A percentile compares a stretch with the other conserved stretches of the same genome.
These are phyloP conservation scores for Leccinellum albellum DNA, from an alignment of 768 basidiomycete genomes.

Conservation along the genomic window DNA sequence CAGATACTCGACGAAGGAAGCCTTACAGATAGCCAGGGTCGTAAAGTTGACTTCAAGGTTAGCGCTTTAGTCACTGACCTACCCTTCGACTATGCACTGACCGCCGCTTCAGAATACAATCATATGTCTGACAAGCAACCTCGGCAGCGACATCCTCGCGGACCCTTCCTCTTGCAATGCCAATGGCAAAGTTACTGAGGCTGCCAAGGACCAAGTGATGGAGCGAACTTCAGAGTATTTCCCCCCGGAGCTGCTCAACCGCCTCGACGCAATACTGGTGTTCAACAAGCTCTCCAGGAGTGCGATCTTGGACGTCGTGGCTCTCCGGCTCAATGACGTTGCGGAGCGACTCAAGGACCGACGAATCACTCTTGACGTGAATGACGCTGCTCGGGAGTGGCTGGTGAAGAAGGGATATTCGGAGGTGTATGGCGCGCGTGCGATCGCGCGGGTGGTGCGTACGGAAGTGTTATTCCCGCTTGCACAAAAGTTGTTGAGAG, in stretches of 20 bases:
- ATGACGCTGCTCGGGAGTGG: conserved; percentile 58
- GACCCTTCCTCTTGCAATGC: conserved; percentile 57
- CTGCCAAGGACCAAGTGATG: conserved; percentile 65
- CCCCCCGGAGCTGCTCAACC: conserved; percentile 87
- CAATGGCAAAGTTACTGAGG: conserved; percentile 60
- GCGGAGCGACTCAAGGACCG: conserved; percentile 58
- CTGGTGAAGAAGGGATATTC: conserved; percentile 78
- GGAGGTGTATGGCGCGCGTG: conserved; percentile 80
- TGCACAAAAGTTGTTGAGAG: conserved; percentile 74
- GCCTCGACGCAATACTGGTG: conserved; percentile 81
- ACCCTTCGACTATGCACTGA: neutral
- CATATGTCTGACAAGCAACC: conserved; percentile 85
- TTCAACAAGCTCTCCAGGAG: conserved; percentile 83
- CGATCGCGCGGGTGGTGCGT: conserved; percentile 82
- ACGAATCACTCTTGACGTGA: conserved; percentile 70
- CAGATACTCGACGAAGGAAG: conserved; percentile 90
- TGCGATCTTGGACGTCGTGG: conserved; percentile 77
- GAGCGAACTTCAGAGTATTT: conserved; percentile 75
- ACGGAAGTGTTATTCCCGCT: conserved; percentile 80
- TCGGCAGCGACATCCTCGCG: conserved; percentile 78
- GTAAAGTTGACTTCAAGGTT: conserved; percentile 88
- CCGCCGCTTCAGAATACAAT: conserved; percentile 68
- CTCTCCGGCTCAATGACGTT: conserved; percentile 72
- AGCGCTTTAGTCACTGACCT: neutral
- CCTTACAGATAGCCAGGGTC: conserved; percentile 87